Evolutionary conservation across 768 basidiomycete genomes (phyloP).

Genomic region (Infundibulicybe gibba): DNA sequence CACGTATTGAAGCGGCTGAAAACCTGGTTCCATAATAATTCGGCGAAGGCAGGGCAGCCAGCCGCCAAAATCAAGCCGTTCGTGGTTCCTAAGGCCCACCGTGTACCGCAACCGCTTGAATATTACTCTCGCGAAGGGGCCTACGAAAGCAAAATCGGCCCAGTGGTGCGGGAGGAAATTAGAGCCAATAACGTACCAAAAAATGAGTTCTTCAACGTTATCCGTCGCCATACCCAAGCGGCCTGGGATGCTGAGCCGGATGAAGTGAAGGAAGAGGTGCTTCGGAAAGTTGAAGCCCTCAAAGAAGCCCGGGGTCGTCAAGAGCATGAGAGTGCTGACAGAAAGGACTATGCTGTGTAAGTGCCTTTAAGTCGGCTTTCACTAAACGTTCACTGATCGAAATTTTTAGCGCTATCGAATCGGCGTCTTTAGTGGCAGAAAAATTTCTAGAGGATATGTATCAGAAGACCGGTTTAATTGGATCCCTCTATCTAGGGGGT

Average conservation of each 20-base stretch:
- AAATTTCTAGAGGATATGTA: neutral
- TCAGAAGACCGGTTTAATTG: neutral
- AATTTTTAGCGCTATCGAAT: neutral
- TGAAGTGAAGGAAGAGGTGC: neutral
- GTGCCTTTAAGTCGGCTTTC: neutral
- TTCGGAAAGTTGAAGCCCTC: neutral
- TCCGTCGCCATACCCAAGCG: neutral
- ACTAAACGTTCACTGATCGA: neutral
- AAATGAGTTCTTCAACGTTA: neutral
- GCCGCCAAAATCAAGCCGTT: too few species aligned
- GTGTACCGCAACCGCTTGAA: too few species aligned
- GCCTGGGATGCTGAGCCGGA: neutral
- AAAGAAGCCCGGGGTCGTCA: neutral
- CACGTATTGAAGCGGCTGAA: neutral
- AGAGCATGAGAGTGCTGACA: neutral
- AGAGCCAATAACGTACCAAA: neutral
- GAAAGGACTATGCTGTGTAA: neutral
- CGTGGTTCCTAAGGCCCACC: too few species aligned
- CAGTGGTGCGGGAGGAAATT: neutral
- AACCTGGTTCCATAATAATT: neutral
- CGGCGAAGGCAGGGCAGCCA: neutral
- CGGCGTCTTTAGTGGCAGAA: neutral
- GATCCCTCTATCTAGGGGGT: neutral
- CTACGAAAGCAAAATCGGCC: neutral
- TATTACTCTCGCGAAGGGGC: too few species aligned